These are phyloP conservation scores for Talaromyces amestolkiae DNA, from an alignment of 2,329 filamentous ascomycete genomes.

Conservation along the genomic window DNA sequence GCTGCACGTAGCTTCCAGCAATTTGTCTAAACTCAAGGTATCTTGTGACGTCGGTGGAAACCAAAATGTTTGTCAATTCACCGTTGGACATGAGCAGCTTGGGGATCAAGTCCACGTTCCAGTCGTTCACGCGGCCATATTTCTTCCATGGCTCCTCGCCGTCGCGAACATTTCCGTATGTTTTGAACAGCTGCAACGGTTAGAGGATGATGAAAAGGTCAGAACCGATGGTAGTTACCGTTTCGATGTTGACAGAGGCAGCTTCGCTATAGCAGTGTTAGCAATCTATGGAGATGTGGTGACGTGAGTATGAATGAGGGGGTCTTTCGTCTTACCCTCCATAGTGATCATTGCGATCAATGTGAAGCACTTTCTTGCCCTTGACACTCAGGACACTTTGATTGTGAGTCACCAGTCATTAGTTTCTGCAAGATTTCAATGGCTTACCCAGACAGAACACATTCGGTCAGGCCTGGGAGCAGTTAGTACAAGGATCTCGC, in stretches of 20 bases:
- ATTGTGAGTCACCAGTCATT: conserved; percentile 21
- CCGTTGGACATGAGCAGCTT: conserved; percentile 99
- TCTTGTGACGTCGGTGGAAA: conserved; percentile 86
- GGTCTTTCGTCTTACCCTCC: conserved; percentile 69
- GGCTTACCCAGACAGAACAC: conserved; percentile 90
- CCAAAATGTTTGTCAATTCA: conserved; percentile 96
- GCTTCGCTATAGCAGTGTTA: conserved; percentile 65
- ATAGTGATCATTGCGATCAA: conserved; percentile 97
- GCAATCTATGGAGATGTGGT: conserved; percentile 29
- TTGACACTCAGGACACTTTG: conserved; percentile 90
- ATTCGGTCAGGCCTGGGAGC: conserved; percentile 84
- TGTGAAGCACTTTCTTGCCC: conserved; percentile 98
- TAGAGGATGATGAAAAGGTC: conserved; percentile 23
- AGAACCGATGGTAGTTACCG: conserved; percentile 52
- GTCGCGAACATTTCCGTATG: conserved; percentile 76
- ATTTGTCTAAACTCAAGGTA: conserved; percentile 94
- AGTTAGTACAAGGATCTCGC: conserved; percentile 27
- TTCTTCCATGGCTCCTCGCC: conserved; percentile 96
- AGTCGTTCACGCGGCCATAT: conserved; percentile 94
- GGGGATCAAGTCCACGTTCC: conserved; percentile 98
- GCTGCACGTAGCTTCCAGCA: conserved; percentile 93
- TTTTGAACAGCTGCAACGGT: conserved; percentile 82
- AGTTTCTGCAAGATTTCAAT: too few species aligned
- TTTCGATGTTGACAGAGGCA: conserved; percentile 93
- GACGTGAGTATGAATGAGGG: conserved; percentile 16